Evolutionary conservation across 2,329 filamentous ascomycete species (phyloP), one percentile per base, ranked within the genome.

Genomic region (Xylariales sp.): DNA sequence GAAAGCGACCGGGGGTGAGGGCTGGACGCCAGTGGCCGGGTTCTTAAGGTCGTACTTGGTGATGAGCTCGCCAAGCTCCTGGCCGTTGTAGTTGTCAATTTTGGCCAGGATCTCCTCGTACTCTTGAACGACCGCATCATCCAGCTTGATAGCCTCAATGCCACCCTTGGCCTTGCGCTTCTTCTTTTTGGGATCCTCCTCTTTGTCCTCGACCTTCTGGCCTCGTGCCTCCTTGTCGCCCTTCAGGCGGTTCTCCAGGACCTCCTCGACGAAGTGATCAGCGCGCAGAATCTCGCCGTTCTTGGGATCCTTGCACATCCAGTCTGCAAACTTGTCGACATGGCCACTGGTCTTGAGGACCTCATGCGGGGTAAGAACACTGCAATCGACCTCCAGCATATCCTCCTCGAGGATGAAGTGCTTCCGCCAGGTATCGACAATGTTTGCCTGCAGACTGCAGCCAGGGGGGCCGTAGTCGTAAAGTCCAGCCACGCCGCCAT

Each of bases 291-390:
- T 95, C 64, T 98, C 93, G 60, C 93, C 93, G 55, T 85, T 95
- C 76, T 95, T 94, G 46, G 91, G 88, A 64, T 98, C 93, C 67
- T 95, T 95, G 81, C 88, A 95, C 90, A 97, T 96, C 88, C 87
- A 97, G 64, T 97, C 91, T 65, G 88, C 86, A 58, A 97, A 97
- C 66, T 95, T 95, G 65, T 96, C 91, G 49, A 97, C 93, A 68
- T 98, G 93, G 47, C 93, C 93, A 62, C 81, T 87, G 38, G 91
- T 95, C 76, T 97, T 95, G 57, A 98, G 78, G 25, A 98, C 88
- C 33, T 93, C 86, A 55, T 93, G 81, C 23, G 93, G 93, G 28
- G 93, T 98, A 57, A 98, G 67, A 67, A 91, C 93, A 27, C 87
- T 93, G 69, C 88, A 95, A 69, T 95, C 90, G 48, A 95, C 81